A percentile compares a stretch with the other conserved stretches of the same genome.
These are phyloP conservation scores for Coccomyxa sp. DNA, from an alignment of 139 green algal species.

Conservation along the genomic window DNA sequence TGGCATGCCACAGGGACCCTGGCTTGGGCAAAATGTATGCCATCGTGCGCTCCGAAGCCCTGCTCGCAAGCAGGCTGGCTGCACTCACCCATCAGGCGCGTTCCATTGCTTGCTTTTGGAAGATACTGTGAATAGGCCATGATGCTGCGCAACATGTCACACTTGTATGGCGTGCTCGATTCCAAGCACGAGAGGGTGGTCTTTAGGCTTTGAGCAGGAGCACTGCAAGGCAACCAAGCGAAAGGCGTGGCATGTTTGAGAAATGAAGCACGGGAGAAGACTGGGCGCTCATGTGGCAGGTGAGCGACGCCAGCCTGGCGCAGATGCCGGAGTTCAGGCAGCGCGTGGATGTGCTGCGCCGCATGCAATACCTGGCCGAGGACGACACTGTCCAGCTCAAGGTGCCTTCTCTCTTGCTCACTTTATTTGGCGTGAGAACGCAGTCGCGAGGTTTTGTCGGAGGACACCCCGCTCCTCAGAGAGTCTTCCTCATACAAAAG, in stretches of 20 bases:
- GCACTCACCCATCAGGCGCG: constrained; percentile 33
- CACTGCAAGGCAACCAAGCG: too few species aligned
- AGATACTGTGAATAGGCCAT: neutral
- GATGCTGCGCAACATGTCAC: neutral
- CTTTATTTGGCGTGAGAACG: neutral
- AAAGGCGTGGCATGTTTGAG: too few species aligned
- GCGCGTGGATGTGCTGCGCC: constrained; percentile 67
- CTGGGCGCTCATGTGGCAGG: constrained; percentile 3
- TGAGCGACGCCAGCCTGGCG: constrained; percentile 72
- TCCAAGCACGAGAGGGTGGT: too few species aligned
- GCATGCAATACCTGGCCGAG: constrained; percentile 74
- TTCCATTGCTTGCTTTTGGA: neutral
- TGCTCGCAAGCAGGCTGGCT: constrained; percentile 37
- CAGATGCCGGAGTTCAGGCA: constrained; percentile 88
- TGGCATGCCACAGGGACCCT: constrained; percentile 49
- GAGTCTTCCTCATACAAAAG: too few species aligned
- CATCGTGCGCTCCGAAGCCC: constrained; percentile 42
- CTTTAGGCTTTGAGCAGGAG: too few species aligned
- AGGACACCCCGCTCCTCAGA: too few species aligned
- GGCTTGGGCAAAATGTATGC: constrained; percentile 39
- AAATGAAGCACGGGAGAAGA: neutral
- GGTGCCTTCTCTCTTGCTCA: constrained; percentile 5
- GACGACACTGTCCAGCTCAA: constrained; percentile 77
- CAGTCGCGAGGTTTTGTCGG: neutral
- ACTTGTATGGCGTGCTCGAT: too few species aligned